phyloP scores from a whole-genome alignment of 106 monocot species.

The Allium fistulosum region DNA sequence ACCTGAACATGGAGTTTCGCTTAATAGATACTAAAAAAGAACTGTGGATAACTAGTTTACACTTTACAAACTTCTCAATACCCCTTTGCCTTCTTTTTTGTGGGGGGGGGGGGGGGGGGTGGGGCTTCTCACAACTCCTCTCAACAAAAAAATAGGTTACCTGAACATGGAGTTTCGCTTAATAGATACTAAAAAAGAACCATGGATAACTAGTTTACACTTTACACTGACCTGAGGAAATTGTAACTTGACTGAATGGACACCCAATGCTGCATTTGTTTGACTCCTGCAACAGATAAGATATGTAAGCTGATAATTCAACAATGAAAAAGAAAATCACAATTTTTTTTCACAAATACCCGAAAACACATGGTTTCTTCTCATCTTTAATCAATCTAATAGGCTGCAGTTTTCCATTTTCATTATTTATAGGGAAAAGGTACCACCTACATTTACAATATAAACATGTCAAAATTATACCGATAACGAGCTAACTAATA shows the following conservation, averaged over 20 bases:
- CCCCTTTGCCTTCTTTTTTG: too few species aligned
- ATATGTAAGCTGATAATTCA: neutral
- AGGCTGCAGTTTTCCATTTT: conserved; percentile 19
- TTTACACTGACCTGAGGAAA: conserved; percentile 52
- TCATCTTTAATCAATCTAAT: conserved; percentile 63
- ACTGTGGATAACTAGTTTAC: neutral
- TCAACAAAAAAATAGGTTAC: too few species aligned
- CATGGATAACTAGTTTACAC: neutral
- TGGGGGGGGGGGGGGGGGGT: too few species aligned
- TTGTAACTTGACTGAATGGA: conserved; percentile 40
- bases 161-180: too few species aligned
- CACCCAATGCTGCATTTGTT: conserved; percentile 6
- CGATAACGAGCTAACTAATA: too few species aligned
- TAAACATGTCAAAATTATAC: too few species aligned
- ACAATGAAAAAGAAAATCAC: neutral
- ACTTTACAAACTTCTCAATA: too few species aligned
- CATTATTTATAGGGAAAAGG: conserved; percentile 53
- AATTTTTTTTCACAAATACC: conserved; percentile 19
- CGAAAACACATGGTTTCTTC: conserved; percentile 36
- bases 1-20: too few species aligned
- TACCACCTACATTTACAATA: conserved; percentile 53
- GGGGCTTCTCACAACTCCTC: too few species aligned
- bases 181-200: too few species aligned
- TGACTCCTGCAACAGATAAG: conserved; percentile 39
- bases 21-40: too few species aligned